These are phyloP conservation scores for Talaromyces sp. DNA, from an alignment of 2,329 filamentous ascomycete species.

Conservation along the genomic window DNA sequence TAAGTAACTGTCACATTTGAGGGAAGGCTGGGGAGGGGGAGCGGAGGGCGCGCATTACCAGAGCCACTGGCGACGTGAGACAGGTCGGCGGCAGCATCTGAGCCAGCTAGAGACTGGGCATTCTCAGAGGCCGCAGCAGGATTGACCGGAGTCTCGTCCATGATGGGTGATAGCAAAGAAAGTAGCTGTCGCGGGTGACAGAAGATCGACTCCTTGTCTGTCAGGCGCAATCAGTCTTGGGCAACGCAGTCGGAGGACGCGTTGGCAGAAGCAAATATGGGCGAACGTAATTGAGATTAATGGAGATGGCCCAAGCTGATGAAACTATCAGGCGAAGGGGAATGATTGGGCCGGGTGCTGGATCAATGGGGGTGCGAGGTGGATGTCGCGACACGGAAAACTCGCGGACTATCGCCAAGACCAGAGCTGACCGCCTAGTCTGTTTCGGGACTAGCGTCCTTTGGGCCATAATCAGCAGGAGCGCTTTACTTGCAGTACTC, in stretches of 20 bases:
- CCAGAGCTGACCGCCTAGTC: constrained; percentile 3
- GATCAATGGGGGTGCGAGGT: constrained; percentile 34
- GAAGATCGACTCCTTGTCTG: constrained; percentile 35
- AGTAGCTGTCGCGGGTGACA: constrained; percentile 33
- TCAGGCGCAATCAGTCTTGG: constrained; percentile 21
- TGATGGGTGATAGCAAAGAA: constrained; percentile 33
- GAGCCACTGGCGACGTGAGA: constrained; percentile 30
- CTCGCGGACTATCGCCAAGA: constrained; percentile 38
- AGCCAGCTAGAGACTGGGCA: constrained; percentile 25
- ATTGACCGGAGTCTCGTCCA: constrained; percentile 41
- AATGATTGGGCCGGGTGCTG: constrained; percentile 28
- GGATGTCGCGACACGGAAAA: constrained; percentile 37
- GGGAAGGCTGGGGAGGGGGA: constrained; percentile 8
- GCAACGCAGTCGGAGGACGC: constrained; percentile 15
- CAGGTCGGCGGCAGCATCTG: constrained; percentile 34
- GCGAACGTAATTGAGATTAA: constrained; percentile 8
- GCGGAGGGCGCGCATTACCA: constrained; percentile 29
- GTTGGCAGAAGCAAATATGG: constrained; percentile 8
- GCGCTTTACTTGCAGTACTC: neutral
- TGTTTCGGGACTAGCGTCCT: neutral
- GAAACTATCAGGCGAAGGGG: constrained; percentile 13
- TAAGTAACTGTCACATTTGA: constrained; percentile 24
- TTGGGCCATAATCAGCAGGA: neutral
- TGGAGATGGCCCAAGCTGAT: constrained; percentile 14
- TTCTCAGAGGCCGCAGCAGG: constrained; percentile 33